Conservation (phyloP, 176 grass and related monocot species). For the Raddia distichophylla region DNA sequence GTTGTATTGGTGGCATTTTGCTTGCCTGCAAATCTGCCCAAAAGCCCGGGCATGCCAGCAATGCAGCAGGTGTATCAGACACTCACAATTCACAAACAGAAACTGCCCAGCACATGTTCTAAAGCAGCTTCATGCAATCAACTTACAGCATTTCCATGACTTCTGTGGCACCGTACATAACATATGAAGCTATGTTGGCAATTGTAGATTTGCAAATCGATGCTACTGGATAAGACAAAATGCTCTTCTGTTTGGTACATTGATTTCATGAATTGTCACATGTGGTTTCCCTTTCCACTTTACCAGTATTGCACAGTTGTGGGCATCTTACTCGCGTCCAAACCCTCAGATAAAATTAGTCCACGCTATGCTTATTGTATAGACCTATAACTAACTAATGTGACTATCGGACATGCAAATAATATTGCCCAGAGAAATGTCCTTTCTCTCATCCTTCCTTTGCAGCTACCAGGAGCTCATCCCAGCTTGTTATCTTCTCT, state of each 20-base stretch:
- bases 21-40: slow-evolving; percentile 35
- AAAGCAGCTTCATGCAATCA: background rate
- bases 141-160: slow-evolving; percentile 35
- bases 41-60: slow-evolving; percentile 15
- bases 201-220: background rate
- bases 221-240: background rate
- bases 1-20: slow-evolving; percentile 24
- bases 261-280: background rate
- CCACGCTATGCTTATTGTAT: background rate
- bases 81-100: background rate
- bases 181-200: background rate
- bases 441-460: slow-evolving; percentile 15
- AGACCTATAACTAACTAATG: background rate
- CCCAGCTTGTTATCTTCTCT: slow-evolving; percentile 70
- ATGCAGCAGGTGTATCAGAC: slow-evolving; percentile 33
- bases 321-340: background rate
- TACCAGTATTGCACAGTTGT: background rate
- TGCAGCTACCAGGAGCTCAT: slow-evolving; percentile 59
- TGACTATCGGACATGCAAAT: background rate
- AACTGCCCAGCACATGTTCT: background rate
- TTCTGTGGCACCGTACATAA: background rate
- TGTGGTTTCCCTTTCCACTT: background rate
- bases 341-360: background rate
- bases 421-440: background rate
- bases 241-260: background rate